phyloP scores from a whole-genome alignment of 768 basidiomycete genomes.

The Rhizopogon vesiculosus region DNA sequence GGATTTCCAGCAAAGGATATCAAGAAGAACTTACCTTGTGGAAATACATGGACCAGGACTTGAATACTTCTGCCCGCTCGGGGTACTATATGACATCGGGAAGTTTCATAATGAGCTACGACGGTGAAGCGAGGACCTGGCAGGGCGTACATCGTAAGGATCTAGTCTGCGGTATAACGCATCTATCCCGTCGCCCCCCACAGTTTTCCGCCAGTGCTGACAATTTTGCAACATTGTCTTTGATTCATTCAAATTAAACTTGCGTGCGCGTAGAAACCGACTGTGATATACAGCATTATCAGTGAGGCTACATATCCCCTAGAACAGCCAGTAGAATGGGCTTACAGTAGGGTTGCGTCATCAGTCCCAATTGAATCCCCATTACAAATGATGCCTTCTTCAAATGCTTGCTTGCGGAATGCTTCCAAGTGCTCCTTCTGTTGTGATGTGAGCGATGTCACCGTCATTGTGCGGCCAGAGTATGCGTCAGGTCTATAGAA shows the following conservation, averaged over 20 bases:
- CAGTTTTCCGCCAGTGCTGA: conserved; percentile 63
- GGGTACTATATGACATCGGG: conserved; percentile 46
- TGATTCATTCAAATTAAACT: conserved; percentile 52
- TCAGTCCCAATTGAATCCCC: conserved; percentile 62
- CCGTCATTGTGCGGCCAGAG: background rate
- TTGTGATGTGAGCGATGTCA: conserved; percentile 12
- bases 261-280: conserved; percentile 73
- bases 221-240: conserved; percentile 65
- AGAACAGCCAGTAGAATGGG: background rate
- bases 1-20: background rate
- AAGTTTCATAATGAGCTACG: background rate
- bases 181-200: conserved; percentile 62
- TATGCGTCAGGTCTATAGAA: background rate
- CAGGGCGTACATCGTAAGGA: conserved; percentile 59
- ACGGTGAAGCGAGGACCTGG: conserved; percentile 21
- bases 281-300: conserved; percentile 28
- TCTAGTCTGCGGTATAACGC: conserved; percentile 57
- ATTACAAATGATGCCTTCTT: conserved; percentile 51
- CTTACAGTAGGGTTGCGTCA: conserved; percentile 55
- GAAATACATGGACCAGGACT: conserved; percentile 76
- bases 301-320: background rate
- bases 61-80: conserved; percentile 62
- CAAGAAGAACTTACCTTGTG: conserved; percentile 50
- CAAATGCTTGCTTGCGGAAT: conserved; percentile 49
- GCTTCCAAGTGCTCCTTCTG: conserved; percentile 36